These are phyloP conservation scores for Anastatica hierochuntica DNA, from an alignment of 345 rosid species.

Conservation along the genomic window DNA sequence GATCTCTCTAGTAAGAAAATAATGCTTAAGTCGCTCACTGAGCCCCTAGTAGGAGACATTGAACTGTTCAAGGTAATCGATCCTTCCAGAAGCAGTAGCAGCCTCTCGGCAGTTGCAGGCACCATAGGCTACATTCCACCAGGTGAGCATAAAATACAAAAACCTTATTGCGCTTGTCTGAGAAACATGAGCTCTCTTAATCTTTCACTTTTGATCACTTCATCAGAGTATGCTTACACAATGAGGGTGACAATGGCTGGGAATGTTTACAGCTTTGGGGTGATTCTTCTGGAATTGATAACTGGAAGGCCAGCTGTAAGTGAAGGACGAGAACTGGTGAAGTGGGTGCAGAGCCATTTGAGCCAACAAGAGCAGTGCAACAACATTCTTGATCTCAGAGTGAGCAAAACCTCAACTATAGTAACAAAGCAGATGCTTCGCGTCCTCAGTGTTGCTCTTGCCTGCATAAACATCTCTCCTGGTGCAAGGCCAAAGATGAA, in stretches of 20 bases:
- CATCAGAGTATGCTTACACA: slow-evolving; percentile 84
- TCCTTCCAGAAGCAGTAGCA: slow-evolving; percentile 70
- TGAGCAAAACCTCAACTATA: slow-evolving; percentile 48
- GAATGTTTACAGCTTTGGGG: slow-evolving; percentile 76
- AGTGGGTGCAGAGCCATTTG: slow-evolving; percentile 56
- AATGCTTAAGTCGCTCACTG: slow-evolving; percentile 64
- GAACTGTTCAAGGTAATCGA: slow-evolving; percentile 82
- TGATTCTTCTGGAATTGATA: slow-evolving; percentile 65
- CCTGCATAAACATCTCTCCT: slow-evolving; percentile 54
- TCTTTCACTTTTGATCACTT: neutral
- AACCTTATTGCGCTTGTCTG: neutral
- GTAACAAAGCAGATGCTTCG: slow-evolving; percentile 67
- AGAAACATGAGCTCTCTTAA: slow-evolving; percentile 5
- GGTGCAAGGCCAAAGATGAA: slow-evolving; percentile 82
- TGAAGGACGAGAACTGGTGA: slow-evolving; percentile 65
- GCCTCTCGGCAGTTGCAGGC: slow-evolving; percentile 82
- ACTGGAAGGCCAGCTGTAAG: slow-evolving; percentile 71
- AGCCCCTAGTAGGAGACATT: slow-evolving; percentile 71
- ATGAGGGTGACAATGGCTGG: slow-evolving; percentile 86
- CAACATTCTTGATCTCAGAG: slow-evolving; percentile 53
- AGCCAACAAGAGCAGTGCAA: slow-evolving; percentile 38
- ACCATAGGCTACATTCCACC: slow-evolving; percentile 85
- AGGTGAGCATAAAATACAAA: slow-evolving; percentile 32
- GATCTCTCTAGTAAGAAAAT: slow-evolving; percentile 75
- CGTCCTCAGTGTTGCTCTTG: slow-evolving; percentile 58